A percentile compares a stretch with the other conserved stretches of the same genome.
Conservation (phyloP, 495 filamentous ascomycete species). For the Aspergillus ellipticus region DNA sequence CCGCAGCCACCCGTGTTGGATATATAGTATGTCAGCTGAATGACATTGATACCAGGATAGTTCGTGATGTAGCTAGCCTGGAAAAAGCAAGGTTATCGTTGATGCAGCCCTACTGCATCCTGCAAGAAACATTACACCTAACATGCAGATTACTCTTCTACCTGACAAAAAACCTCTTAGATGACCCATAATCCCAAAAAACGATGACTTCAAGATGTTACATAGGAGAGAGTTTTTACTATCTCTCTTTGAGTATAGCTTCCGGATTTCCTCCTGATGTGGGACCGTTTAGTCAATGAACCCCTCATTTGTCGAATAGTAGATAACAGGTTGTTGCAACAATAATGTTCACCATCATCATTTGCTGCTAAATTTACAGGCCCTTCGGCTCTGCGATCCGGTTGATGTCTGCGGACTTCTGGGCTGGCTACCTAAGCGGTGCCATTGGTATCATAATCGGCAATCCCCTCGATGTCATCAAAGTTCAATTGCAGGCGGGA, state of each 20-base stretch:
- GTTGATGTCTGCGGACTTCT: constrained; percentile 80
- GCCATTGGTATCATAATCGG: constrained; percentile 80
- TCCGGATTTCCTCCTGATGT: not conserved
- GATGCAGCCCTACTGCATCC: too few relatives aligned
- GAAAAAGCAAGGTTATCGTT: too few relatives aligned
- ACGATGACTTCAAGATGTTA: not conserved
- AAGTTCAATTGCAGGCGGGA: constrained; percentile 74
- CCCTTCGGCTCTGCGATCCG: not conserved
- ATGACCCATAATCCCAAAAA: not conserved
- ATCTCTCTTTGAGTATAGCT: not conserved
- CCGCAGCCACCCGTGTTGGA: too few relatives aligned
- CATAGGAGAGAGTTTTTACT: not conserved
- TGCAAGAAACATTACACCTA: too few relatives aligned
- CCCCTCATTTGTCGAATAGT: not conserved
- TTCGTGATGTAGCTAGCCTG: too few relatives aligned
- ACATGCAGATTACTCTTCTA: too few relatives aligned
- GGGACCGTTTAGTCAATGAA: constrained; percentile 3
- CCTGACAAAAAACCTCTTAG: too few relatives aligned
- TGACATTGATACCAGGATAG: too few relatives aligned
- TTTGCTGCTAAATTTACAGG: not conserved
- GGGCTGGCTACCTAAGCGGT: constrained; percentile 81
- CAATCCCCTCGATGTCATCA: constrained; percentile 82
- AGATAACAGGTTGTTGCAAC: not conserved
- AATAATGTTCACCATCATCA: not conserved
- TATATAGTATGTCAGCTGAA: too few relatives aligned